Evolutionary conservation across 345 rosid species (phyloP).

Genomic region (Melaleuca alternifolia): DNA sequence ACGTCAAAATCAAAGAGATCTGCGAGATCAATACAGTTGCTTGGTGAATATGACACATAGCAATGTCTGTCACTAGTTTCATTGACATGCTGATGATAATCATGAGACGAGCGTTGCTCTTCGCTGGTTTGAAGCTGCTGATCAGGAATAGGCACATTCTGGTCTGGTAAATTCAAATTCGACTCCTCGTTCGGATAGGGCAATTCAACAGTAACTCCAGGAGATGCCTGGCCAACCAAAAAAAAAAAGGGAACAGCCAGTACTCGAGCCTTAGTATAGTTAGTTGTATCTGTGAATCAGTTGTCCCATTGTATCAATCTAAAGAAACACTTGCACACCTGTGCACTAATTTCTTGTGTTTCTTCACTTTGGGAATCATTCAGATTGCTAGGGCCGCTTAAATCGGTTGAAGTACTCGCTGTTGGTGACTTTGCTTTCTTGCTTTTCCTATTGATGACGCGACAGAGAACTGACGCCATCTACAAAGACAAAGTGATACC

Average conservation of each 20-base stretch:
- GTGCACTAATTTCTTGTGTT: neutral
- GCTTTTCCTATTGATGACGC: neutral
- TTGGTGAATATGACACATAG: neutral
- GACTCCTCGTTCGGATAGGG: neutral
- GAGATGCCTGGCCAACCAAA: neutral
- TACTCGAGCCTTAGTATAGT: neutral
- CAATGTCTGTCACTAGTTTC: neutral
- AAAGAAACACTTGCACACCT: neutral
- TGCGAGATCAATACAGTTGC: rapidly evolving
- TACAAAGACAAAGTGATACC: neutral
- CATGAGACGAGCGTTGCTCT: neutral
- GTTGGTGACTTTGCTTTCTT: neutral
- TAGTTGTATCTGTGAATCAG: neutral
- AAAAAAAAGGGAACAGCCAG: neutral
- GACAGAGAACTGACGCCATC: neutral
- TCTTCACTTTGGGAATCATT: neutral
- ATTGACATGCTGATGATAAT: neutral
- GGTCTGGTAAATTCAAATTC: neutral
- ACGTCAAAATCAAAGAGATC: neutral
- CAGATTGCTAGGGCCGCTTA: neutral
- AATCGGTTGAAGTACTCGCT: neutral
- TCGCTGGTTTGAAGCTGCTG: neutral
- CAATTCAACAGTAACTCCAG: neutral
- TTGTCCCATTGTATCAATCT: neutral
- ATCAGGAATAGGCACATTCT: neutral